phyloP scores from a whole-genome alignment of 352 stramenopile genomes.

The Paralagenidium karlingii region DNA sequence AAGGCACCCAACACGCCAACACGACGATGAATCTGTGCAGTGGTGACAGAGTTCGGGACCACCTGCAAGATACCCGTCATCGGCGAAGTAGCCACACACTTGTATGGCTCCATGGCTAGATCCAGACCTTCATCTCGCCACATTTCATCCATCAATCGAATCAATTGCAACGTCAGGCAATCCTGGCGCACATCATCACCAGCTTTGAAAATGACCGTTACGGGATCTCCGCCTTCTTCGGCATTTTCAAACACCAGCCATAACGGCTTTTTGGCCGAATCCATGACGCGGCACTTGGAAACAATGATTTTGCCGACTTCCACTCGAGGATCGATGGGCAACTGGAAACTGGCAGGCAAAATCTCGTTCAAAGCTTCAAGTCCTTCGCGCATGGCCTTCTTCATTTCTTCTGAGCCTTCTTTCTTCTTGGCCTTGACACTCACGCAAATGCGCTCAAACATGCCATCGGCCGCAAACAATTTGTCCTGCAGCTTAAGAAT shows the following conservation, averaged over 20 bases:
- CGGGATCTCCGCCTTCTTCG: conserved; percentile 57
- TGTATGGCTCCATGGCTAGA: conserved; percentile 87
- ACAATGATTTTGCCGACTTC: conserved; percentile 77
- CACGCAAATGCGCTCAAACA: conserved; percentile 74
- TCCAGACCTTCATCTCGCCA: conserved; percentile 87
- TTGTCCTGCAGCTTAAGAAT: conserved; percentile 87
- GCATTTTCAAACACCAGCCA: conserved; percentile 85
- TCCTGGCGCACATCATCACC: conserved; percentile 93
- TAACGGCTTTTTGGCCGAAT: conserved; percentile 82
- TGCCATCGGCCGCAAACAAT: conserved; percentile 63
- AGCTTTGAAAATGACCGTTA: conserved; percentile 89
- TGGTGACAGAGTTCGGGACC: conserved; percentile 89
- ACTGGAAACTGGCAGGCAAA: conserved; percentile 74
- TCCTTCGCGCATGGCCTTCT: conserved; percentile 63
- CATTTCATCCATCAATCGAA: conserved; percentile 89
- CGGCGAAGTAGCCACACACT: conserved; percentile 82
- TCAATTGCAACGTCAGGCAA: conserved; percentile 87
- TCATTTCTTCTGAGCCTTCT: conserved; percentile 70
- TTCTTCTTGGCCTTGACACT: conserved; percentile 77
- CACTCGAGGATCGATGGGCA: conserved; percentile 75
- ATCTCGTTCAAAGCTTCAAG: conserved; percentile 76
- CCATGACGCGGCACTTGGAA: conserved; percentile 84
- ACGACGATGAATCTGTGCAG: conserved; percentile 83
- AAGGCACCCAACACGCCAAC: conserved; percentile 73
- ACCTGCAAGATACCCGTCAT: conserved; percentile 88